Base-by-base conservation (phyloP, 169 alveolate species). In the Cardiosporidium cionae region DNA sequence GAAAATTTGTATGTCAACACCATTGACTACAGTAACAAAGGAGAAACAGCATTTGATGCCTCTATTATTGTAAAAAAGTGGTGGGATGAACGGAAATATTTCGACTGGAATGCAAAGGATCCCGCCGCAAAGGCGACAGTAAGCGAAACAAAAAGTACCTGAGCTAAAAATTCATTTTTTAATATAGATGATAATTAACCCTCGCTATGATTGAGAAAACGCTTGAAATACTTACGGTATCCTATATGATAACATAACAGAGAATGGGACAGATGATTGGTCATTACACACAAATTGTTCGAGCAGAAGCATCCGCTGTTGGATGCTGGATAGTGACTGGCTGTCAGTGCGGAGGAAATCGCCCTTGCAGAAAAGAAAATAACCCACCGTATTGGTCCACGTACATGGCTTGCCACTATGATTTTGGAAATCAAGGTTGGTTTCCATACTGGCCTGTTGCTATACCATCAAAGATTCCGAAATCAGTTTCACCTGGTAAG, bases 51-150 rank as follows among this genome's bases (percentile, higher is more conserved):
- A 32, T 81, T 80, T 76, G 86, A 81, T 62, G 76, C 86, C 29
- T 66, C 86, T 31, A 67, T 32, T 36, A 79, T 81, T 27, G 86
- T 81, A 23, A 71, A 81, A 35, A 81, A 81, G 35, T 81, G 86
- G 86, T 81, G 86, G 86, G 86, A 81, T n/a, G 86, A 81, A 44
- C 54, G 86, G 25, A 72, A 81, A 9, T 76, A 81, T 63, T 81
- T 81, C 67, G 77, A 81, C 54, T 81, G 86, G 86, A 71, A 62
- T 28, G 27, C 78, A 25, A 76, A 68, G 2, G 58, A 52, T 23
- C 86, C 86, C 2, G 71, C 81, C 22, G 72, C 76, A 23, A 27
- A 16, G 16, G 77, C 77, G 1, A 44, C 27, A n/a, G 58, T 44
- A 44, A 44, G 16, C 16, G 58, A 44, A 44, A 16, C 16, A 44